Evolutionary conservation across 768 basidiomycete genomes (phyloP).

Genomic region (Tylopilus plumbeoviolaceoides): DNA sequence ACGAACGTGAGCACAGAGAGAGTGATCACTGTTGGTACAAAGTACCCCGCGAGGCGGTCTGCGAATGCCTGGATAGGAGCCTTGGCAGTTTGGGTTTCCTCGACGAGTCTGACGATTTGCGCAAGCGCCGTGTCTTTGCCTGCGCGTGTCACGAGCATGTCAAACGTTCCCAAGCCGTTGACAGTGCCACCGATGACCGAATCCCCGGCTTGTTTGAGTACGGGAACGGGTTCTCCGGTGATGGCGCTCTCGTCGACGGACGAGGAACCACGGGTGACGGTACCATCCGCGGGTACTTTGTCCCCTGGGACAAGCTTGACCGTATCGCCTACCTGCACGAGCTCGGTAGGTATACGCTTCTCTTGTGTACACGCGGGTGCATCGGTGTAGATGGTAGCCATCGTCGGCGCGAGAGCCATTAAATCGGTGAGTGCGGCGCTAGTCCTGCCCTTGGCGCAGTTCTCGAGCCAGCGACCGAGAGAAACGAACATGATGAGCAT

Average conservation of each 20-base stretch:
- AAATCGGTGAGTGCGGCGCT: constrained; percentile 95
- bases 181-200: constrained; percentile 94
- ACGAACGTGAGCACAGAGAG: constrained; percentile 80
- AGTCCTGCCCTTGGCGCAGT: constrained; percentile 94
- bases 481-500: constrained; percentile 99
- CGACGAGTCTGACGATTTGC: constrained; percentile 95
- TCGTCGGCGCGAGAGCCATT: constrained; percentile 91
- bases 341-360: constrained; percentile 89
- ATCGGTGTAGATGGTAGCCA: constrained; percentile 94
- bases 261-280: constrained; percentile 80
- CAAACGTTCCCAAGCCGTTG: constrained; percentile 95
- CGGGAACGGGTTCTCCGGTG: constrained; percentile 90
- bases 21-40: constrained; percentile 87
- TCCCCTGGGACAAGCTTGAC: constrained; percentile 96
- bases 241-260: constrained; percentile 94
- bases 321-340: constrained; percentile 90
- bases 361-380: constrained; percentile 75
- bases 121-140: constrained; percentile 95
- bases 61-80: constrained; percentile 98
- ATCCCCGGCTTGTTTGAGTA: constrained; percentile 80
- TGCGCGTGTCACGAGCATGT: constrained; percentile 92
- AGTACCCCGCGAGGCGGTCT: constrained; percentile 90
- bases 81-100: constrained; percentile 96
- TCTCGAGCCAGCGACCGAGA: constrained; percentile 92
- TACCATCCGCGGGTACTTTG: constrained; percentile 94